Evolutionary conservation across 140 eudicot genomes (phyloP).

Genomic region (Stevia rebaudiana): DNA sequence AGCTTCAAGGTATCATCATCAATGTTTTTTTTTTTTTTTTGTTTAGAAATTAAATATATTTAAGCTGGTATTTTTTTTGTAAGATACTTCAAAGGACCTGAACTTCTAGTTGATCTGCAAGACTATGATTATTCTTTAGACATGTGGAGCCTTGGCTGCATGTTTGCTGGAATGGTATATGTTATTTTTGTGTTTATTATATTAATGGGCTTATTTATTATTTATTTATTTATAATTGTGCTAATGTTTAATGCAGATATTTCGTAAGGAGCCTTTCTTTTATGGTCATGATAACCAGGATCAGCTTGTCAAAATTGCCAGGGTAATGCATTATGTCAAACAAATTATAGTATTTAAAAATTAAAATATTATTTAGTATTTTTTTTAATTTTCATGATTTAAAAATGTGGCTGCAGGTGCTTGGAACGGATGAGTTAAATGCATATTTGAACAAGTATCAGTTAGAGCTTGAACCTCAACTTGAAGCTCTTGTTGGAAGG

Average conservation of each 20-base stretch:
- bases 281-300: slow-evolving; percentile 95
- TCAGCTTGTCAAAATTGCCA: slow-evolving; percentile 90
- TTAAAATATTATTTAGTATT: too few species aligned
- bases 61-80: neutral
- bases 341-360: slow-evolving; percentile 1
- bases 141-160: slow-evolving; percentile 93
- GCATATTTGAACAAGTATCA: slow-evolving; percentile 88
- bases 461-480: slow-evolving; percentile 92
- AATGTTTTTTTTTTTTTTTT: too few species aligned
- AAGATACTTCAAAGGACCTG: slow-evolving; percentile 93
- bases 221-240: neutral
- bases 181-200: neutral
- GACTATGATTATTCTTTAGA: slow-evolving; percentile 92
- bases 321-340: slow-evolving; percentile 39
- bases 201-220: neutral
- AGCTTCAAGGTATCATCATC: slow-evolving; percentile 59
- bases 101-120: slow-evolving; percentile 88
- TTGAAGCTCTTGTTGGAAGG: slow-evolving; percentile 99
- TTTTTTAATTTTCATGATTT: neutral
- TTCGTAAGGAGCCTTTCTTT: slow-evolving; percentile 95
- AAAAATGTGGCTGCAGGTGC: slow-evolving; percentile 50
- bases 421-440: slow-evolving; percentile 95
- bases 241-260: slow-evolving; percentile 43
- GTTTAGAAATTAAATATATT: too few species aligned
- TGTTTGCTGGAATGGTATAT: slow-evolving; percentile 97